Evolutionary conservation across 1,139 yeast genomes (phyloP).

Genomic region (Geotrichum carabidarum): DNA sequence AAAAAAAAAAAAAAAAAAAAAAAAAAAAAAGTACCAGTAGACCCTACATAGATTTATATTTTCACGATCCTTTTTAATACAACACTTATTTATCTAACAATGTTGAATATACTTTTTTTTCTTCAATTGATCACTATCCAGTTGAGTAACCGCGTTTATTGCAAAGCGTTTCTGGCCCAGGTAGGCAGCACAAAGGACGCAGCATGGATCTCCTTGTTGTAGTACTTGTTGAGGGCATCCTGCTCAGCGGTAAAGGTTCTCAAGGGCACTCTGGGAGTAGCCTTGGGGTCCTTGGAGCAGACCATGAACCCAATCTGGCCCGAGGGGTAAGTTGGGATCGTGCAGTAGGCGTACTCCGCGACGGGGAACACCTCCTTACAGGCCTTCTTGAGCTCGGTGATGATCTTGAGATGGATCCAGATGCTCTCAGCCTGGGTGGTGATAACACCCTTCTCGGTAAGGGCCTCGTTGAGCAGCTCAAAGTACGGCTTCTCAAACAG

Average conservation of each 20-base stretch:
- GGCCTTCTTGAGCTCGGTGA: constrained; percentile 54
- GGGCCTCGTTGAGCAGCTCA: constrained; percentile 60
- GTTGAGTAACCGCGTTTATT: not conserved
- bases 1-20: too few species aligned
- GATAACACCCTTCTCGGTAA: constrained; percentile 69
- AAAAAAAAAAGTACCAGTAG: too few species aligned
- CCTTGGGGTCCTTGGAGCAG: constrained; percentile 57
- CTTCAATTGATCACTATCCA: too few species aligned
- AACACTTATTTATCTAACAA: too few species aligned
- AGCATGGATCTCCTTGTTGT: constrained; percentile 64
- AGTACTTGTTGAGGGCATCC: constrained; percentile 57
- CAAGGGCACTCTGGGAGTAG: constrained; percentile 52
- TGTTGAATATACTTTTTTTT: too few species aligned
- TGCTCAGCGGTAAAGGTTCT: constrained; percentile 51
- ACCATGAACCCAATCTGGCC: constrained; percentile 90
- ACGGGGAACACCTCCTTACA: constrained; percentile 69
- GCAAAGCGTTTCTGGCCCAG: constrained; percentile 57
- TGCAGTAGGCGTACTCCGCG: constrained; percentile 77
- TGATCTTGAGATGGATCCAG: constrained; percentile 75
- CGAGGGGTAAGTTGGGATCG: constrained; percentile 93
- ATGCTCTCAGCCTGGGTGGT: constrained; percentile 91
- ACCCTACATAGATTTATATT: too few species aligned
- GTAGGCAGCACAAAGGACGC: constrained; percentile 83
- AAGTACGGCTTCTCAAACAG: constrained; percentile 84
- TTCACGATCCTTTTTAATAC: too few species aligned